A percentile compares a stretch with the other conserved stretches of the same genome.
These are phyloP conservation scores for Triticum urartu DNA, from an alignment of 176 grass and related monocot species.

Conservation along the genomic window DNA sequence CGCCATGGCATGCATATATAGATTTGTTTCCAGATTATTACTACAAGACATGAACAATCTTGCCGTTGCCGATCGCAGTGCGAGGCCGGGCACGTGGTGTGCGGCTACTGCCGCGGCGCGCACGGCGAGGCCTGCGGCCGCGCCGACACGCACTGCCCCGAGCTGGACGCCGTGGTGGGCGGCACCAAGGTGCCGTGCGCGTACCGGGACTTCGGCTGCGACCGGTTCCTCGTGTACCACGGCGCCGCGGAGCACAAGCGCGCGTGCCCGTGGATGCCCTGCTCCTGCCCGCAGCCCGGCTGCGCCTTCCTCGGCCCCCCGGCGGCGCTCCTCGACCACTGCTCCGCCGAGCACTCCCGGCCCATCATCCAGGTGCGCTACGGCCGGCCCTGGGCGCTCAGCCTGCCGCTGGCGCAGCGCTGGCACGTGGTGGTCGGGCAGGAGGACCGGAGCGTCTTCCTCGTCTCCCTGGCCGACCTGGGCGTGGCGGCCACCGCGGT, in stretches of 20 bases:
- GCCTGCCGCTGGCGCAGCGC: background rate
- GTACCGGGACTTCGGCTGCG: background rate
- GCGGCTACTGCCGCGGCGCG: background rate
- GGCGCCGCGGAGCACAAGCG: background rate
- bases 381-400: background rate
- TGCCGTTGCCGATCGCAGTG: background rate
- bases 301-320: background rate
- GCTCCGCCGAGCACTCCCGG: background rate
- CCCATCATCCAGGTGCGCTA: background rate
- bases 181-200: constrained; percentile 6
- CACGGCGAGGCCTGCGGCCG: background rate
- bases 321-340: constrained; percentile 1
- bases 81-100: background rate
- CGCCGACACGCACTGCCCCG: background rate
- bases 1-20: background rate
- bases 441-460: constrained; percentile 16
- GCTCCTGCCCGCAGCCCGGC: constrained; percentile 7
- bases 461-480: background rate
- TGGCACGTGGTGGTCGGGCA: constrained; percentile 4
- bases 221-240: background rate
- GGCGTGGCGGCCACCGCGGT: background rate
- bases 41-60: background rate
- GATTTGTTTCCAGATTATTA: background rate
- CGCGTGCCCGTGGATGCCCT: background rate
- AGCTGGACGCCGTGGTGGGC: background rate